Percentiles rank a stretch among this genome's conserved stretches.
Evolutionary conservation across 345 rosid species (phyloP).

Genomic region (Jatropha curcas): DNA sequence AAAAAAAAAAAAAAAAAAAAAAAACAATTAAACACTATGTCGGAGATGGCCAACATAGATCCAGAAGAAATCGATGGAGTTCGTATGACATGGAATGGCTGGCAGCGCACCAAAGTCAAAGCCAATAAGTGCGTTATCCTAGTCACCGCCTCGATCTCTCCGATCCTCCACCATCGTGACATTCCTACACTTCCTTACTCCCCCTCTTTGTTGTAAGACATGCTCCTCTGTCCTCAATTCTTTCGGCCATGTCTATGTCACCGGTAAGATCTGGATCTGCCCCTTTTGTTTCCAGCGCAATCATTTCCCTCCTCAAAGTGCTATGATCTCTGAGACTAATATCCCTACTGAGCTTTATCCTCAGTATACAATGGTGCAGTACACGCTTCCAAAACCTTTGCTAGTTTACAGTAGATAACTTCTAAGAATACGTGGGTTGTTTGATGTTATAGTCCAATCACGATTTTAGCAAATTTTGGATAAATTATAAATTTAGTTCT

Average conservation of each 20-base stretch:
- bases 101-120: conserved; percentile 97
- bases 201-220: conserved; percentile 79
- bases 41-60: conserved; percentile 66
- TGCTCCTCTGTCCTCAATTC: conserved; percentile 69
- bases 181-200: conserved; percentile 77
- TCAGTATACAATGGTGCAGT: conserved; percentile 79
- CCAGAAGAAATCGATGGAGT: conserved; percentile 92
- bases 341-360: conserved; percentile 89
- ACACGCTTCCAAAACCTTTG: conserved; percentile 46
- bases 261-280: conserved; percentile 95
- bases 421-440: too few species aligned
- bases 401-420: too few species aligned
- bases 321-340: conserved; percentile 76
- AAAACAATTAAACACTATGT: too few species aligned
- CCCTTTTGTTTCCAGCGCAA: too few species aligned
- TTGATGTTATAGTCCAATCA: too few species aligned
- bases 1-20: too few species aligned
- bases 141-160: conserved; percentile 81
- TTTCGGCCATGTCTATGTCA: conserved; percentile 72
- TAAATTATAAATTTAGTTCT: too few species aligned
- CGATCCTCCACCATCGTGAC: conserved; percentile 76
- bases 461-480: too few species aligned
- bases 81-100: conserved; percentile 94
- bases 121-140: conserved; percentile 98
- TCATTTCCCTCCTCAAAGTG: conserved; percentile 76